A percentile compares a stretch with the other conserved stretches of the same genome.
phyloP scores from a whole-genome alignment of 352 stramenopile genomes.

The Poterioochromonas sp. region DNA sequence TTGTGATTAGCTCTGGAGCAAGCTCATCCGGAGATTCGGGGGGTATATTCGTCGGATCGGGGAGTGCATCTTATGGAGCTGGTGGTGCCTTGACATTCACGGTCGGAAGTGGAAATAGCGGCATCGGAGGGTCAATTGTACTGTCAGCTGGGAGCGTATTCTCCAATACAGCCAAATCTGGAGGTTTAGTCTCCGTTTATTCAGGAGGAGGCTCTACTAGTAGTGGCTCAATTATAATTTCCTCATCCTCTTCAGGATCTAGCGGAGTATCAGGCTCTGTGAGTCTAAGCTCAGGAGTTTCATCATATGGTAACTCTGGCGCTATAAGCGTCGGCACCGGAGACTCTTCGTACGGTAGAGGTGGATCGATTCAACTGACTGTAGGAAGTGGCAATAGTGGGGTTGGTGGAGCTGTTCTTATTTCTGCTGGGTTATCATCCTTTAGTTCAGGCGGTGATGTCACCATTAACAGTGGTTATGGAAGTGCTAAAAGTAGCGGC shows the following conservation, averaged over 20 bases:
- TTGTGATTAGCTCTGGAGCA: constrained; percentile 52
- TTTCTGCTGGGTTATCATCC: constrained; percentile 42
- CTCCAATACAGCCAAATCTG: too few species aligned
- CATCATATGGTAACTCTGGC: constrained; percentile 27
- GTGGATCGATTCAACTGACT: constrained; percentile 46
- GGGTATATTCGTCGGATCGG: constrained; percentile 48
- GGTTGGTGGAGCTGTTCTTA: constrained; percentile 32
- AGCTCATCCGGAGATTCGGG: constrained; percentile 52
- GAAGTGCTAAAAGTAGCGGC: constrained; percentile 48
- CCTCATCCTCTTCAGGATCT: constrained; percentile 31
- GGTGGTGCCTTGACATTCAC: constrained; percentile 63
- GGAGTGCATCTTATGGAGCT: constrained; percentile 51
- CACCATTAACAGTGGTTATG: constrained; percentile 56
- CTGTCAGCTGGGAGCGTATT: constrained; percentile 68
- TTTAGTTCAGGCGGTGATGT: constrained; percentile 56
- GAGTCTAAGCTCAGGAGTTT: constrained; percentile 8
- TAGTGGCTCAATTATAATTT: constrained; percentile 23
- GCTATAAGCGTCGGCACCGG: constrained; percentile 25
- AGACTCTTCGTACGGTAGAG: constrained; percentile 41
- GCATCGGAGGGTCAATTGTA: constrained; percentile 65
- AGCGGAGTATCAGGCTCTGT: constrained; percentile 30
- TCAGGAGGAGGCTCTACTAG: constrained; percentile 9
- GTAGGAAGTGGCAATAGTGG: constrained; percentile 50
- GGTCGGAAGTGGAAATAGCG: constrained; percentile 65
- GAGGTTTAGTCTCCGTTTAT: constrained; percentile 27